phyloP scores from a whole-genome alignment of 1,284 basidiomycete genomes.

The Pseudozyma sp. region DNA sequence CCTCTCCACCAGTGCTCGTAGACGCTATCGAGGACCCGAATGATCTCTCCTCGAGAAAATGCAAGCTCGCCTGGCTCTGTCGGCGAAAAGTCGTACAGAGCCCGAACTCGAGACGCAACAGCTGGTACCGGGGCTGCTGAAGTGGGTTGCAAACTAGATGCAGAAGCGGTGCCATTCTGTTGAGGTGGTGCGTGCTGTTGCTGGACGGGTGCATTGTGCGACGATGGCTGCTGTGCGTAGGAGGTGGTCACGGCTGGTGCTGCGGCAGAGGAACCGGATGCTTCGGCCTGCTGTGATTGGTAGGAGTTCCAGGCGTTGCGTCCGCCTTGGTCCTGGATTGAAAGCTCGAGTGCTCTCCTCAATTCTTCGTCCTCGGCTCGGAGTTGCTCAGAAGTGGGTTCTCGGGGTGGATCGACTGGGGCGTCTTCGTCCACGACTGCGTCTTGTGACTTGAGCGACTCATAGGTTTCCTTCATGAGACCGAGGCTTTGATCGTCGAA shows the following conservation, averaged over 20 bases:
- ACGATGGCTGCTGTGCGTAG: slow-evolving; percentile 11
- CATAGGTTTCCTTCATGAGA: slow-evolving; percentile 90
- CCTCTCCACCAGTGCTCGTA: slow-evolving; percentile 99
- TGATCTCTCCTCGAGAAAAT: slow-evolving; percentile 92
- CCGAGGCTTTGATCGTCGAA: slow-evolving; percentile 80
- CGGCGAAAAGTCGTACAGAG: slow-evolving; percentile 89
- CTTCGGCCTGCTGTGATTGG: slow-evolving; percentile 26
- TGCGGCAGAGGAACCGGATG: slow-evolving; percentile 32
- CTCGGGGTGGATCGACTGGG: slow-evolving; percentile 14
- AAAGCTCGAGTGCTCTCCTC: slow-evolving; percentile 62
- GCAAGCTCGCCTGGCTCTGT: slow-evolving; percentile 90
- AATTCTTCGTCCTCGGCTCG: slow-evolving; percentile 67
- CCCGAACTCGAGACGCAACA: slow-evolving; percentile 75
- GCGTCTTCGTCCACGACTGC: slow-evolving; percentile 44
- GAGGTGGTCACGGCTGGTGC: slow-evolving; percentile 26
- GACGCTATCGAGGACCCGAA: slow-evolving; percentile 93
- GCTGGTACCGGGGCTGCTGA: slow-evolving; percentile 18
- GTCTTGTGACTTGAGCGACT: slow-evolving; percentile 79
- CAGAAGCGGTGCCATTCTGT: slow-evolving; percentile 3
- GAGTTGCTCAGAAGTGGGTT: slow-evolving; percentile 55
- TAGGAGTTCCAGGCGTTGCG: slow-evolving; percentile 27
- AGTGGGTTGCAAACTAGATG: slow-evolving; percentile 2
- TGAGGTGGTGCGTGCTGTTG: slow-evolving; percentile 58
- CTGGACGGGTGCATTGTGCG: slow-evolving; percentile 28
- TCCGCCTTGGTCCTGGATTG: slow-evolving; percentile 64